Base-by-base conservation (phyloP, 208 protist species). In the Novymonas esmeraldas region DNA sequence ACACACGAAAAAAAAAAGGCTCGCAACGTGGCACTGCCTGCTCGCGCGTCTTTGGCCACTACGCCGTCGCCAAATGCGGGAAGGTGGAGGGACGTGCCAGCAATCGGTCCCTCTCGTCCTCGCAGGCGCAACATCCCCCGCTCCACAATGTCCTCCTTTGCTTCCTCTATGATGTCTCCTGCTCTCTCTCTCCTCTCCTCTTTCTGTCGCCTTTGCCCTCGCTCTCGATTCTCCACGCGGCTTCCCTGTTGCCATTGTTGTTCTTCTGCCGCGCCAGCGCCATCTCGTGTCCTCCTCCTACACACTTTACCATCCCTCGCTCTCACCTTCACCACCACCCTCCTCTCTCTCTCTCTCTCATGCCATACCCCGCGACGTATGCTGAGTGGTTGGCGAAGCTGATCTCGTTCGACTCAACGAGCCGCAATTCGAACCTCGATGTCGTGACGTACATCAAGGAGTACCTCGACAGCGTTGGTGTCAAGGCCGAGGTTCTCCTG, bases 351-450 rank as follows among this genome's bases (percentile, higher is more conserved):
- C 29, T n/a, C 31, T 42, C 7, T 31, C 34, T n/a, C n/a, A 70
- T 65, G 56, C 58, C 51, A 3, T 57, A 68, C 44, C 39, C 57
- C 5, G 64, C 44, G 14, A 59, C 48, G 9, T 39, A 41, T 46
- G 50, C 66, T 13, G 50, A 84, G 48, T 85, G 76, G 79, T 29
- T 85, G 50, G 66, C 70, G 49, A 82, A 80, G 75, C 79, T 86
- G 5, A 70, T 85, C 7, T 60, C 77, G 0, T 81, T 78, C 28
- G 68, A 86, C 52, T 74, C 71, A 2, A 82, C 81, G 6, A 83
- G 79, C 41, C 59, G 71, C 1, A 85, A 86, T 38, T 86, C 71
- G 6, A 84, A 87, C 39, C 54, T 87, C 22, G 67, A 76, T n/a
- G 57, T 82, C 2, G 74, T 91, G 34, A 64, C 63, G 34, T 81